These are phyloP conservation scores for Sarcomyxa edulis DNA, from an alignment of 768 basidiomycete species.

Conservation along the genomic window DNA sequence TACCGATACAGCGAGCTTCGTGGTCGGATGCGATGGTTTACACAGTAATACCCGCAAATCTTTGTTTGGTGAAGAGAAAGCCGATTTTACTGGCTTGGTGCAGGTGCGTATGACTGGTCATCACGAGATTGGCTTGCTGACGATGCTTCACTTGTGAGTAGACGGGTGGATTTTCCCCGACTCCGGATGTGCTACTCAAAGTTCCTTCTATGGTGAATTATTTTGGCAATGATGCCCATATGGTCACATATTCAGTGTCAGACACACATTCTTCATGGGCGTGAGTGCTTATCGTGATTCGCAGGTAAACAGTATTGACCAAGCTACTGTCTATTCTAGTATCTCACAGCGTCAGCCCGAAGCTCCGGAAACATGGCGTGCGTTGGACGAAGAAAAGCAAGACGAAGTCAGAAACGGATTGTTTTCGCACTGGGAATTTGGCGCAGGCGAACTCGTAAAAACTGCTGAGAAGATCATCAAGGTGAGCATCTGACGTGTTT, in stretches of 20 bases:
- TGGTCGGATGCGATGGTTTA: conserved; percentile 40
- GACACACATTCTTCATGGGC: conserved; percentile 29
- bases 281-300: conserved; percentile 14
- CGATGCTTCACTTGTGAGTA: too few species aligned
- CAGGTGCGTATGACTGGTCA: conserved; percentile 32
- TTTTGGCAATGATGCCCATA: conserved; percentile 30
- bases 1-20: conserved; percentile 28
- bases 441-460: conserved; percentile 12
- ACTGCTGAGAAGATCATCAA: conserved; percentile 15
- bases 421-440: conserved; percentile 13
- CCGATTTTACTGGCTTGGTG: conserved; percentile 31
- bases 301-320: background rate
- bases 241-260: conserved; percentile 29
- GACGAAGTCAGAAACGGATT: conserved; percentile 12
- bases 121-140: conserved; percentile 30
- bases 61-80: conserved; percentile 30
- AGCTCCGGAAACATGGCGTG: conserved; percentile 35
- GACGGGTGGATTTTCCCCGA: too few species aligned
- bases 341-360: conserved; percentile 32
- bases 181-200: conserved; percentile 10
- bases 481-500: conserved; percentile 6
- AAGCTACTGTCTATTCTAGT: conserved; percentile 14
- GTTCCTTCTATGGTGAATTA: conserved; percentile 22
- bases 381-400: conserved; percentile 22
- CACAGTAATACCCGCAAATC: conserved; percentile 32